Conservation (phyloP, 805 yeast species). For the Lachancea sp. region DNA sequence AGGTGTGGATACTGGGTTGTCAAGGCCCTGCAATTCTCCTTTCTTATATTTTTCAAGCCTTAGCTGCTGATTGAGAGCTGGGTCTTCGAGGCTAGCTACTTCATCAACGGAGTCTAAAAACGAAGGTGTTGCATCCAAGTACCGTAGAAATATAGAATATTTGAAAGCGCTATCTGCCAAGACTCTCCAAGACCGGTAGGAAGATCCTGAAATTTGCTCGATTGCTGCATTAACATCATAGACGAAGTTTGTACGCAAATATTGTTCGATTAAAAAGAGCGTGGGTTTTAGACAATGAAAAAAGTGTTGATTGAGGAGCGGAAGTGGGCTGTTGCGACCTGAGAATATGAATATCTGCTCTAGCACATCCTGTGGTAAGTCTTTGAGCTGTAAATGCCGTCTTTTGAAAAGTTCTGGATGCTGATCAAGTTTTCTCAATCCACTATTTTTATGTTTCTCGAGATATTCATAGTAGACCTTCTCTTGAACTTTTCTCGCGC, state of each 20-base stretch:
- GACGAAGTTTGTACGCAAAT: constrained; percentile 8
- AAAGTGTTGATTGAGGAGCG: constrained; percentile 17
- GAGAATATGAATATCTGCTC: constrained; percentile 17
- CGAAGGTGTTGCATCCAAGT: constrained; percentile 8
- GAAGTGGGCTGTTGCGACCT: constrained; percentile 12
- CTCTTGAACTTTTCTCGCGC: constrained; percentile 4
- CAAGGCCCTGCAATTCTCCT: neutral
- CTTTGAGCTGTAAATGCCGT: constrained; percentile 5
- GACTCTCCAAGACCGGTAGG: neutral
- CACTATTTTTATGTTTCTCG: neutral
- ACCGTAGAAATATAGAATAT: constrained; percentile 6
- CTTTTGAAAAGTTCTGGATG: neutral
- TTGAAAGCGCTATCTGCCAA: constrained; percentile 11
- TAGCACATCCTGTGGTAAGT: constrained; percentile 17
- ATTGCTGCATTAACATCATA: constrained; percentile 4
- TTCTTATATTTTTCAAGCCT: constrained; percentile 4
- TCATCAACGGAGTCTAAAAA: constrained; percentile 8
- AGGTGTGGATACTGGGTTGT: neutral
- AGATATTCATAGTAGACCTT: constrained; percentile 6
- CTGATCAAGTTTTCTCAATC: neutral
- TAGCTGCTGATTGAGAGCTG: neutral
- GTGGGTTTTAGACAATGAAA: constrained; percentile 16
- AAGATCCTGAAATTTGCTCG: neutral
- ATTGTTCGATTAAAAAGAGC: constrained; percentile 10
- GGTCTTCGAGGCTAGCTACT: neutral